A percentile compares a stretch with the other conserved stretches of the same genome.
These are phyloP conservation scores for Peronospora farinosa DNA, from an alignment of 352 stramenopile species.

Conservation along the genomic window DNA sequence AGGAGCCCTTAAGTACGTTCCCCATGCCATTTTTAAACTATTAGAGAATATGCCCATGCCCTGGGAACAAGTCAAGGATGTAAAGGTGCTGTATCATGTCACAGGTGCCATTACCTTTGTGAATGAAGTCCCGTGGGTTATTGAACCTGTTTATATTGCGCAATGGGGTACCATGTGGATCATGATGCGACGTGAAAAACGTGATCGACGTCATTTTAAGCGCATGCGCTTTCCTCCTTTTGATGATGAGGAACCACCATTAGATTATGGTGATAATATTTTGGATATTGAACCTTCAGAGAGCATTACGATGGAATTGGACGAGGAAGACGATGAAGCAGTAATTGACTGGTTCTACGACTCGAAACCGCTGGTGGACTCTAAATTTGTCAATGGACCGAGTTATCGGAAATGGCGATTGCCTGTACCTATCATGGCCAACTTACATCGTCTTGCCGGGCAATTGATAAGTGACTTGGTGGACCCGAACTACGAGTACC, in stretches of 20 bases:
- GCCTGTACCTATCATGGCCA: slow-evolving; percentile 96
- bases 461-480: slow-evolving; percentile 96
- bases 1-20: slow-evolving; percentile 99
- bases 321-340: slow-evolving; percentile 90
- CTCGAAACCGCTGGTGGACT: slow-evolving; percentile 87
- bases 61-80: slow-evolving; percentile 98
- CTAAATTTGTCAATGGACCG: slow-evolving; percentile 94
- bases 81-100: slow-evolving; percentile 99
- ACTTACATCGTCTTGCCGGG: slow-evolving; percentile 94
- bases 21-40: slow-evolving; percentile 98
- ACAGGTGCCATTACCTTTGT: slow-evolving; percentile 99
- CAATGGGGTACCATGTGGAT: slow-evolving; percentile 99
- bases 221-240: slow-evolving; percentile 99
- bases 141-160: slow-evolving; percentile 99
- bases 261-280: slow-evolving; percentile 96
- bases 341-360: slow-evolving; percentile 99
- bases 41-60: slow-evolving; percentile 99
- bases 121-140: slow-evolving; percentile 98
- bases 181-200: slow-evolving; percentile 99
- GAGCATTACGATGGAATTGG: slow-evolving; percentile 95
- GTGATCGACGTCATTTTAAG: slow-evolving; percentile 98
- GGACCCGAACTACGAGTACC: slow-evolving; percentile 93
- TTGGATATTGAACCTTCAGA: slow-evolving; percentile 95
- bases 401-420: slow-evolving; percentile 97
- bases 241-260: slow-evolving; percentile 98